These are phyloP conservation scores for Juncus inflexus DNA, from an alignment of 176 grass and related monocot genomes.

Conservation along the genomic window DNA sequence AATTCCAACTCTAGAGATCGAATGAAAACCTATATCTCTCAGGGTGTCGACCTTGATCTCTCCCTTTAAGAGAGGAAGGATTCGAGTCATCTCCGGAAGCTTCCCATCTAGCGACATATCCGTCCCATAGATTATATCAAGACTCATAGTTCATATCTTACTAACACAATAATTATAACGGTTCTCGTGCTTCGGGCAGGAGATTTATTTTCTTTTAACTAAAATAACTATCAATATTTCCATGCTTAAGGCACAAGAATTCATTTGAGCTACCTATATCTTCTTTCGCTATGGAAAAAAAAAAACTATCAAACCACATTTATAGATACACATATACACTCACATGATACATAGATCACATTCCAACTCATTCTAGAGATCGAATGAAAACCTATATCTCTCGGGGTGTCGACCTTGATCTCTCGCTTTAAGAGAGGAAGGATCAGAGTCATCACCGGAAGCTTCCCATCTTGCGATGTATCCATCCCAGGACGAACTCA, in stretches of 20 bases:
- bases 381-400: constrained; percentile 15
- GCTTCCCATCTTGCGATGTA: constrained; percentile 68
- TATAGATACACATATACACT: too few relatives aligned
- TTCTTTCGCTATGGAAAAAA: too few relatives aligned
- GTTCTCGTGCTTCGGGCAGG: too few relatives aligned
- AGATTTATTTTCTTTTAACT: too few relatives aligned
- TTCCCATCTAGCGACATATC: constrained; percentile 68
- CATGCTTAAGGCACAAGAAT: too few relatives aligned
- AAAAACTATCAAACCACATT: too few relatives aligned
- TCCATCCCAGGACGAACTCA: constrained; percentile 86
- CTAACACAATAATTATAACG: too few relatives aligned
- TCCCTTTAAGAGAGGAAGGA: constrained; percentile 12
- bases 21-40: constrained; percentile 16
- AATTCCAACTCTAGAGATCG: constrained; percentile 16
- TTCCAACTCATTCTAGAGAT: constrained; percentile 20
- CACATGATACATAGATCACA: too few relatives aligned
- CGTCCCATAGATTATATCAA: constrained; percentile 29
- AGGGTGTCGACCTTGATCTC: constrained; percentile 15
- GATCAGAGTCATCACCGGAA: constrained; percentile 30
- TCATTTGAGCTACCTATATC: too few relatives aligned
- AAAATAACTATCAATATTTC: too few relatives aligned
- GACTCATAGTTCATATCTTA: too few relatives aligned
- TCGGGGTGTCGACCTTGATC: constrained; percentile 15
- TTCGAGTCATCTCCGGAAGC: constrained; percentile 31
- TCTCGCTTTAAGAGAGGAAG: background rate